Percentiles rank a stretch among this genome's conserved stretches.
phyloP scores from a whole-genome alignment of 352 stramenopile species.

The Globisporangium okanoganense region DNA sequence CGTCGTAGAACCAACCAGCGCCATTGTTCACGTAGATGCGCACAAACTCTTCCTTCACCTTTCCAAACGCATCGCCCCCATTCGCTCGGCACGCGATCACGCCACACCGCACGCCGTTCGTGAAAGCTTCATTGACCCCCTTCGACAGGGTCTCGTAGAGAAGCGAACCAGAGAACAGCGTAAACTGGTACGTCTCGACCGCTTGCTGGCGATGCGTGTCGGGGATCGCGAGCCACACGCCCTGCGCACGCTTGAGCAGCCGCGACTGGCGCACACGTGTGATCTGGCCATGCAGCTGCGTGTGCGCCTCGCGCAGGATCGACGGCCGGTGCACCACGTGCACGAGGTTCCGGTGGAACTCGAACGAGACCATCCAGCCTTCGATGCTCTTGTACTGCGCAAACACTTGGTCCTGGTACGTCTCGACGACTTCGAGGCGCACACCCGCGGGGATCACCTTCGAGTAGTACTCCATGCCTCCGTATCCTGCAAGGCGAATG shows the following conservation, averaged over 20 bases:
- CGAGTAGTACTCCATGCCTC: constrained; percentile 64
- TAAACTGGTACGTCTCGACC: constrained; percentile 40
- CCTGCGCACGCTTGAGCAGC: constrained; percentile 33
- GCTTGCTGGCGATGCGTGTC: constrained; percentile 36
- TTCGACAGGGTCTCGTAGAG: constrained; percentile 36
- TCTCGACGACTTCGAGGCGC: constrained; percentile 53
- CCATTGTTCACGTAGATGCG: constrained; percentile 37
- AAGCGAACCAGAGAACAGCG: constrained; percentile 35
- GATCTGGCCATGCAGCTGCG: constrained; percentile 51
- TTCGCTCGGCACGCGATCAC: constrained; percentile 32
- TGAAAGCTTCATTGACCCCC: constrained; percentile 32
- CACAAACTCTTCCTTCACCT: constrained; percentile 54
- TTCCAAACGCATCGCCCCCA: constrained; percentile 34
- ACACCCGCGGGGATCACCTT: constrained; percentile 46
- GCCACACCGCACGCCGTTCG: constrained; percentile 36
- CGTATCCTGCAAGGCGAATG: constrained; percentile 54
- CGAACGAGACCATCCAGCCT: constrained; percentile 56
- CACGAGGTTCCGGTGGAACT: constrained; percentile 65
- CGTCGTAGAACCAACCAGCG: constrained; percentile 12
- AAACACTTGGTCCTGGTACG: constrained; percentile 65
- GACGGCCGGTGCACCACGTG: constrained; percentile 60
- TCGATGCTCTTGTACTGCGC: constrained; percentile 52
- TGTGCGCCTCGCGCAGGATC: constrained; percentile 44
- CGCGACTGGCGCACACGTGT: constrained; percentile 40
- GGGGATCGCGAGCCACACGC: constrained; percentile 42